These are phyloP conservation scores for Neurospora sp. DNA, from an alignment of 495 filamentous ascomycete species.

Conservation along the genomic window DNA sequence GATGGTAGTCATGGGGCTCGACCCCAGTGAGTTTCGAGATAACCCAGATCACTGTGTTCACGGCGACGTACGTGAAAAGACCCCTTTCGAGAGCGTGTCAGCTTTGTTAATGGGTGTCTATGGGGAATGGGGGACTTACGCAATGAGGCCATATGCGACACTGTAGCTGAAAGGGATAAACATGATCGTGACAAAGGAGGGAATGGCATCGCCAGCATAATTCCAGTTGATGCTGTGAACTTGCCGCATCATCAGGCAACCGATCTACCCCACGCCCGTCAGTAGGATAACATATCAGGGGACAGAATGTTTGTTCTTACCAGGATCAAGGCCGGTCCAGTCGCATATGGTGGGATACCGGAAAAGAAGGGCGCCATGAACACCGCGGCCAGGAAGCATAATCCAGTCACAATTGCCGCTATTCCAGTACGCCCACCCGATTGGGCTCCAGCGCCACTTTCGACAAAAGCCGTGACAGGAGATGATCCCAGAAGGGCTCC, in stretches of 20 bases:
- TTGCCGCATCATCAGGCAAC: constrained; percentile 48
- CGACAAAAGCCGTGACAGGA: constrained; percentile 73
- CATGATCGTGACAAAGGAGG: constrained; percentile 68
- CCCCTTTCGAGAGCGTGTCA: constrained; percentile 34
- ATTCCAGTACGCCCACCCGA: constrained; percentile 73
- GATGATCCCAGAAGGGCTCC: constrained; percentile 65
- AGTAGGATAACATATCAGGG: not conserved
- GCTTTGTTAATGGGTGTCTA: not conserved
- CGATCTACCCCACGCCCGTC: constrained; percentile 25
- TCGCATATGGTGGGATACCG: constrained; percentile 77
- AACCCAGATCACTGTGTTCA: constrained; percentile 55
- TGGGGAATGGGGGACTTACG: constrained; percentile 27
- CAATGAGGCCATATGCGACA: constrained; percentile 70
- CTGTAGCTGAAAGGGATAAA: constrained; percentile 78
- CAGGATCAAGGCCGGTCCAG: constrained; percentile 67
- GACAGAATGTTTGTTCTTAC: constrained; percentile 29
- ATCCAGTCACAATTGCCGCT: constrained; percentile 60
- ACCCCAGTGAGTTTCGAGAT: constrained; percentile 45
- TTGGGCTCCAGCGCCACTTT: constrained; percentile 73
- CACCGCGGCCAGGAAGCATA: constrained; percentile 67
- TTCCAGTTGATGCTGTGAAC: constrained; percentile 44
- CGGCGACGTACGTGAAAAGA: constrained; percentile 57
- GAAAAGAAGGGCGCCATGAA: constrained; percentile 82
- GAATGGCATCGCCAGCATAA: constrained; percentile 59
- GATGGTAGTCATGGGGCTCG: constrained; percentile 58